These are phyloP conservation scores for Pythium myriotylum DNA, from an alignment of 352 stramenopile genomes.

Conservation along the genomic window DNA sequence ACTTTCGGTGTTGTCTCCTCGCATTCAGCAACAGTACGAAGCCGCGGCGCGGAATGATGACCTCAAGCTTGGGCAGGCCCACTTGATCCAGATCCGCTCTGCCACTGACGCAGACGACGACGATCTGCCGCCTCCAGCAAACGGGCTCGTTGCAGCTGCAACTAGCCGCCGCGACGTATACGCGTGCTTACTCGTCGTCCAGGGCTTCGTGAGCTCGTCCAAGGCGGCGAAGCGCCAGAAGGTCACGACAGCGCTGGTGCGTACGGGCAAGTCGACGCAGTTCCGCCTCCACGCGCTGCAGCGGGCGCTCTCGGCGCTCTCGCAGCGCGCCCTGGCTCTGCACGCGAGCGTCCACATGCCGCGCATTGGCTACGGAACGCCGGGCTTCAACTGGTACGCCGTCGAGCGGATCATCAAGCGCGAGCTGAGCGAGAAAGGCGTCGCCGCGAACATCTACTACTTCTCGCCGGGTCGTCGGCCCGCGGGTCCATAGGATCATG, in stretches of 20 bases:
- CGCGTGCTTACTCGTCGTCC: constrained; percentile 74
- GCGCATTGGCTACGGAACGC: constrained; percentile 75
- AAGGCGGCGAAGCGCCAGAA: constrained; percentile 41
- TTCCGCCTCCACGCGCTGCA: constrained; percentile 72
- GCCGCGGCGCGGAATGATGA: constrained; percentile 53
- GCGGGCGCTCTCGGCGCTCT: constrained; percentile 44
- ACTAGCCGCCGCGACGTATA: constrained; percentile 29
- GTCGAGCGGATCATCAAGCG: constrained; percentile 75
- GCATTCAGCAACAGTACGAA: constrained; percentile 68
- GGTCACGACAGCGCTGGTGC: constrained; percentile 32
- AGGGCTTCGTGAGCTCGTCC: constrained; percentile 46
- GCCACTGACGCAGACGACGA: not conserved
- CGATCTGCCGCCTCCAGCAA: constrained; percentile 6
- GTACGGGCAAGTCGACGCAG: constrained; percentile 59
- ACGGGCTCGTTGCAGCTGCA: not conserved
- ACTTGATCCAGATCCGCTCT: constrained; percentile 52
- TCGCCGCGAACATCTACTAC: constrained; percentile 75
- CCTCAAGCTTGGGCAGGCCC: constrained; percentile 72
- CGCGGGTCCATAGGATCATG: not conserved
- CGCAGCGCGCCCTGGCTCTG: constrained; percentile 35
- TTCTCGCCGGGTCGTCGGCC: constrained; percentile 34
- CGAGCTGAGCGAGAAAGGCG: constrained; percentile 52
- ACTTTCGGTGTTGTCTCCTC: constrained; percentile 51
- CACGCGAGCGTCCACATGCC: constrained; percentile 71
- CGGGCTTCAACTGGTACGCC: constrained; percentile 83